A percentile compares a stretch with the other conserved stretches of the same genome.
Conservation (phyloP, 805 yeast species). For the Candida pini region DNA sequence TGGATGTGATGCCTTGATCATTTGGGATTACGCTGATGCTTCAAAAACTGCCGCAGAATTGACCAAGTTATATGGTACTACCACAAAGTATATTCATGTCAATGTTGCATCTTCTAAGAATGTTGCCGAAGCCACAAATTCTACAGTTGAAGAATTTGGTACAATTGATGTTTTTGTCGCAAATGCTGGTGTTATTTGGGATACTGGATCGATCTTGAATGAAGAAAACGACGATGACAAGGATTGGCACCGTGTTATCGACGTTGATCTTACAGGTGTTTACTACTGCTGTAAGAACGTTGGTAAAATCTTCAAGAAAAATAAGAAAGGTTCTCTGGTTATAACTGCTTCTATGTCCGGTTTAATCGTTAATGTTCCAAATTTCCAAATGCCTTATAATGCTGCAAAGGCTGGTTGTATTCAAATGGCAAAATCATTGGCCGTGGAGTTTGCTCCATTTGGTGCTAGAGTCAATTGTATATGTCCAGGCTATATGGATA, state of each 20-base stretch:
- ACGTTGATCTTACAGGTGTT: conserved; percentile 46
- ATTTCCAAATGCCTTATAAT: conserved; percentile 46
- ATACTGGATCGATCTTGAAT: conserved; percentile 29
- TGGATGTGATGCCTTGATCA: conserved; percentile 69
- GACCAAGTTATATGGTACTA: conserved; percentile 22
- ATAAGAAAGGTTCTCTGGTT: conserved; percentile 44
- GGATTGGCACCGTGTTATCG: conserved; percentile 36
- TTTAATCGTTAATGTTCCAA: conserved; percentile 48
- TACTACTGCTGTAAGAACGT: conserved; percentile 48
- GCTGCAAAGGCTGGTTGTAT: conserved; percentile 47
- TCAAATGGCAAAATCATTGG: conserved; percentile 42
- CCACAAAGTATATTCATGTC: conserved; percentile 25
- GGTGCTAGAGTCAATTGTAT: conserved; percentile 46
- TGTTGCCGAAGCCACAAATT: conserved; percentile 28
- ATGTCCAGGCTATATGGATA: conserved; percentile 48
- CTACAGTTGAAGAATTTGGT: conserved; percentile 34
- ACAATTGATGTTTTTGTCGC: conserved; percentile 38
- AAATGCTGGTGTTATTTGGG: conserved; percentile 36
- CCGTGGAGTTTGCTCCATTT: conserved; percentile 43
- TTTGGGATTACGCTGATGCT: conserved; percentile 30
- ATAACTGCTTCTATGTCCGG: conserved; percentile 55
- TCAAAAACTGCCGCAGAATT: conserved; percentile 15
- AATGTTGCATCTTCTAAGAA: conserved; percentile 32
- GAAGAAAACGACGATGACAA: conserved; percentile 29
- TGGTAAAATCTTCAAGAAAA: conserved; percentile 42